phyloP scores from a whole-genome alignment of 352 stramenopile genomes.

The Lagenidium sp. region DNA sequence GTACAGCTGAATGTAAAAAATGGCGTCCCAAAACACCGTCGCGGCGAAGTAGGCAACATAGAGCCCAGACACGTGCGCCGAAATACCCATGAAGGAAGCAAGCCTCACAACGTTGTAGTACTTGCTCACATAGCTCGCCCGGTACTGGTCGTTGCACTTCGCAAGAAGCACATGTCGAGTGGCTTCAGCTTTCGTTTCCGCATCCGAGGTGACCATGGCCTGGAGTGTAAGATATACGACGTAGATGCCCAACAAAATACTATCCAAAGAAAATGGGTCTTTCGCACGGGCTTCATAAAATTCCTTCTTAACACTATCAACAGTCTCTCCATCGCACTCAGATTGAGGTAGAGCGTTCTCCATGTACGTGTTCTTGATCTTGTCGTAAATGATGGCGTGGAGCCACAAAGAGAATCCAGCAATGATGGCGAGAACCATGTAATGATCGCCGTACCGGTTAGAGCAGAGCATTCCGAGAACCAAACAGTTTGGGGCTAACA shows the following conservation, averaged over 20 bases:
- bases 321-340: constrained; percentile 70
- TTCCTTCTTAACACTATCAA: constrained; percentile 70
- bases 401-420: constrained; percentile 67
- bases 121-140: constrained; percentile 37
- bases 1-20: constrained; percentile 76
- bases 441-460: constrained; percentile 43
- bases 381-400: constrained; percentile 79
- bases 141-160: constrained; percentile 58
- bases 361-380: constrained; percentile 86
- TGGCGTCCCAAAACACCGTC: constrained; percentile 64
- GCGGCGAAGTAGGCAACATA: constrained; percentile 64
- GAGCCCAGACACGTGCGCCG: constrained; percentile 55
- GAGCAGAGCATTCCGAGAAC: constrained; percentile 43
- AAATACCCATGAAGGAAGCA: constrained; percentile 79
- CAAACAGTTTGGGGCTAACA: constrained; percentile 67
- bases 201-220: constrained; percentile 54
- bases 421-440: constrained; percentile 41
- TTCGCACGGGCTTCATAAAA: constrained; percentile 54
- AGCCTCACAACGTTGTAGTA: constrained; percentile 55
- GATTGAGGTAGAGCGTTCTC: constrained; percentile 72
- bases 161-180: constrained; percentile 46
- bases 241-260: constrained; percentile 68
- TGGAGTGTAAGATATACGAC: constrained; percentile 64
- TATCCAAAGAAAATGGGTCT: constrained; percentile 52
- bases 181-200: constrained; percentile 43